Evolutionary conservation across 1,139 yeast species (phyloP).

Genomic region (Yarrowia galli): DNA sequence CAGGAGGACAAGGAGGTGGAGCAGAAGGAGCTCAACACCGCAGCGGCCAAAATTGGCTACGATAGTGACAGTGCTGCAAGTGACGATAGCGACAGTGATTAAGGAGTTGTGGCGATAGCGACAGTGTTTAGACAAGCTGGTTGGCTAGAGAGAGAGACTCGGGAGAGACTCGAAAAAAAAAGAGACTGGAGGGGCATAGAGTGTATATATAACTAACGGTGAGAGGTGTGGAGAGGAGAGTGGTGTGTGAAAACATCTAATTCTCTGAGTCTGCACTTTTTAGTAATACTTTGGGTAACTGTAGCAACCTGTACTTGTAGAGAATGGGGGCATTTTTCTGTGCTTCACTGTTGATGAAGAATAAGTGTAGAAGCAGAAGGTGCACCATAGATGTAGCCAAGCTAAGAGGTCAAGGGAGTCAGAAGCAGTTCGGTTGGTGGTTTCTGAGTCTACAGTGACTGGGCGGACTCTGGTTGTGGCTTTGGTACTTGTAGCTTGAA

Average conservation of each 20-base stretch:
- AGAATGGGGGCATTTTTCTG: too few species aligned
- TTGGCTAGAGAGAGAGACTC: not conserved
- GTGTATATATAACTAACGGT: slow-evolving; percentile 36
- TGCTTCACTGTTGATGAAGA: too few species aligned
- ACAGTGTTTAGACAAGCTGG: slow-evolving; percentile 16
- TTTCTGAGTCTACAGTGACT: too few species aligned
- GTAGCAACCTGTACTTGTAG: not conserved
- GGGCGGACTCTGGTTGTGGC: too few species aligned
- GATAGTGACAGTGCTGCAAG: slow-evolving; percentile 24
- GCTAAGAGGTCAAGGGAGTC: too few species aligned
- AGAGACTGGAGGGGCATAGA: slow-evolving; percentile 10
- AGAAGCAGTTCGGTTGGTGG: too few species aligned
- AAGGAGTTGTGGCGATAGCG: slow-evolving; percentile 29
- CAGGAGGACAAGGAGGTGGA: slow-evolving; percentile 2
- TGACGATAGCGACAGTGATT: slow-evolving; percentile 27
- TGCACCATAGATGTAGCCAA: too few species aligned
- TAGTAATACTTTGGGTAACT: not conserved
- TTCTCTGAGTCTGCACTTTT: not conserved
- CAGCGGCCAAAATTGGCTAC: not conserved
- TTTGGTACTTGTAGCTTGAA: too few species aligned
- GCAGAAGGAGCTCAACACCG: not conserved
- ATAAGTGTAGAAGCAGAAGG: too few species aligned
- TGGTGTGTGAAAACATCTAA: not conserved
- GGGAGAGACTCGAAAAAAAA: not conserved
- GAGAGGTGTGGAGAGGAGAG: not conserved